phyloP scores from a whole-genome alignment of 257 asterid genomes.

The Rhazya stricta region DNA sequence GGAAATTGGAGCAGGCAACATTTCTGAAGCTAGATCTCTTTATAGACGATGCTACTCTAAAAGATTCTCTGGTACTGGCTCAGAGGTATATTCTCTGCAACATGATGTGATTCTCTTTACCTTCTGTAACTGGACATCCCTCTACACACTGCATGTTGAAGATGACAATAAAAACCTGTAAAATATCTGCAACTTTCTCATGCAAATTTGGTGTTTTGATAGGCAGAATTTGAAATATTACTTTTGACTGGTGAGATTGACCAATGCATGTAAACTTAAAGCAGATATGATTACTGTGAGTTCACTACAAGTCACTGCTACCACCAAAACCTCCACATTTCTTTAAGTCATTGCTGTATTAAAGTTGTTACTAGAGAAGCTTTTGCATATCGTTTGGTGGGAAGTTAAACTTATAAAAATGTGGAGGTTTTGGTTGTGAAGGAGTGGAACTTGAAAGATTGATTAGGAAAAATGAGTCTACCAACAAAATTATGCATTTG shows the following conservation, averaged over 20 bases:
- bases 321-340: too few species aligned
- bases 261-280: not conserved
- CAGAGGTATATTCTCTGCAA: conserved; percentile 59
- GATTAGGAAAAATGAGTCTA: not conserved
- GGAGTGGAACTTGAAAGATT: not conserved
- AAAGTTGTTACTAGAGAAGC: not conserved
- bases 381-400: not conserved
- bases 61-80: conserved; percentile 81
- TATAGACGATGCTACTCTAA: conserved; percentile 85
- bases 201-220: not conserved
- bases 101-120: not conserved
- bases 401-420: not conserved
- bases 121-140: not conserved
- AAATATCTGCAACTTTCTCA: not conserved
- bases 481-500: not conserved
- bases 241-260: not conserved
- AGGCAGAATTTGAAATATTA: not conserved
- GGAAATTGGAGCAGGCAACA: conserved; percentile 75
- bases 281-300: not conserved
- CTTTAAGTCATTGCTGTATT: not conserved
- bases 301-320: not conserved
- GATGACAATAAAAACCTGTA: not conserved
- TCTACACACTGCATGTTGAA: not conserved
- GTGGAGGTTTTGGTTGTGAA: not conserved
- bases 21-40: conserved; percentile 85